Evolutionary conservation across 225 moss, liverwort and hornwort genomes (phyloP).

Genomic region (Lunularia cruciata): DNA sequence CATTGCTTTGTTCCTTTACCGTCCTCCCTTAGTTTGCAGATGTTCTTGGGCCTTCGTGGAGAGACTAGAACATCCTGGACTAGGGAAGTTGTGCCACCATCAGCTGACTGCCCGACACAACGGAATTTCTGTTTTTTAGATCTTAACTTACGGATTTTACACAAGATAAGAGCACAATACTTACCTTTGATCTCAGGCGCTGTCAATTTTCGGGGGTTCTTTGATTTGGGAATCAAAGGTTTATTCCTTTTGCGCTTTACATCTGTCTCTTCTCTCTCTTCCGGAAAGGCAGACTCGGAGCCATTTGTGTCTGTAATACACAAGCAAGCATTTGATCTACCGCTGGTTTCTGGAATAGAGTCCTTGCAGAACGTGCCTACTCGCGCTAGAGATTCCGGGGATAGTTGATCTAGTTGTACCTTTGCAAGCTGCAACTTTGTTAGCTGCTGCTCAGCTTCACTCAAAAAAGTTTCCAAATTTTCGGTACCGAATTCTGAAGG

Average conservation of each 20-base stretch:
- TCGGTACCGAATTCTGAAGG: background rate
- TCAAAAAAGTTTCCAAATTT: conserved; percentile 26
- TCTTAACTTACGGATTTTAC: too few relatives aligned
- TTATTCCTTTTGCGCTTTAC: background rate
- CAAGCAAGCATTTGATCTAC: background rate
- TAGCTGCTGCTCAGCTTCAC: conserved; percentile 38
- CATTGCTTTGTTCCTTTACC: too few relatives aligned
- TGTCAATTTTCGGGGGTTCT: conserved; percentile 14
- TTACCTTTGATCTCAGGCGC: conserved; percentile 29
- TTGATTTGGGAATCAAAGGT: background rate
- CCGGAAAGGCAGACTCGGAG: background rate
- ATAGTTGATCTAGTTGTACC: conserved; percentile 18
- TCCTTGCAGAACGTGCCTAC: conserved; percentile 2
- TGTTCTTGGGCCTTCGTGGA: too few relatives aligned
- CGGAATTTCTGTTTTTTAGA: too few relatives aligned
- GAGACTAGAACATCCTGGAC: too few relatives aligned
- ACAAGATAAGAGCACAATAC: too few relatives aligned
- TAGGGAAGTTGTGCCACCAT: too few relatives aligned
- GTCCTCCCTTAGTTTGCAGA: too few relatives aligned
- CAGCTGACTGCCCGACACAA: too few relatives aligned
- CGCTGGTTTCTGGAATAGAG: background rate
- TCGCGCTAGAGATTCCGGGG: conserved; percentile 8
- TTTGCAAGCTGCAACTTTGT: conserved; percentile 32
- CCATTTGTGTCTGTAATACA: background rate
- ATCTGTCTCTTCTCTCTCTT: background rate